Percentiles rank a stretch among this genome's conserved stretches.
phyloP scores from a whole-genome alignment of 2,329 filamentous ascomycete genomes.

The Xylaria sp. region DNA sequence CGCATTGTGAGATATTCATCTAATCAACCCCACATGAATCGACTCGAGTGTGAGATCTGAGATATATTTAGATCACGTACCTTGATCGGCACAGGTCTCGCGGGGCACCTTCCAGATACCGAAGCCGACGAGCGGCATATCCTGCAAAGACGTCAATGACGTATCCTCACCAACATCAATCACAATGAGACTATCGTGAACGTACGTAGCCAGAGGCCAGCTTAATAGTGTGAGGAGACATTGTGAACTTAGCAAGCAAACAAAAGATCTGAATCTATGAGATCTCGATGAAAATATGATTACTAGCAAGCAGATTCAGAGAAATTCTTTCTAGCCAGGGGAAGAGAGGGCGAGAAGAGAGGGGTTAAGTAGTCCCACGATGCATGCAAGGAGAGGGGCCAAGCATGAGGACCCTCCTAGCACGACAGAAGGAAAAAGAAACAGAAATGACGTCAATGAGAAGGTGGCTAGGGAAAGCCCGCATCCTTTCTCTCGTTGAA shows the following conservation, averaged over 20 bases:
- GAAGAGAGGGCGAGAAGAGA: too few relatives aligned
- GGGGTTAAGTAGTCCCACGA: too few relatives aligned
- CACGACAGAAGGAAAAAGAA: background rate
- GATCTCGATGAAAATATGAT: too few relatives aligned
- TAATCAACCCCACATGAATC: constrained; percentile 22
- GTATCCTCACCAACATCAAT: too few relatives aligned
- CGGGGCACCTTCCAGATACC: constrained; percentile 39
- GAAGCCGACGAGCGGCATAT: constrained; percentile 38
- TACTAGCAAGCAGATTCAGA: too few relatives aligned
- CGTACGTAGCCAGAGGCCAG: constrained; percentile 36
- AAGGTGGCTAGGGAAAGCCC: too few relatives aligned
- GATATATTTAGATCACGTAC: constrained; percentile 41
- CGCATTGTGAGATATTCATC: constrained; percentile 34
- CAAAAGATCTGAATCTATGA: background rate
- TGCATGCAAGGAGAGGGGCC: background rate
- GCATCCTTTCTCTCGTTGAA: too few relatives aligned
- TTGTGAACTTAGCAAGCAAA: constrained; percentile 7
- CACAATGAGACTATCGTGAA: background rate
- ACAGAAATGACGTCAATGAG: too few relatives aligned
- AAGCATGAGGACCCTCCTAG: background rate
- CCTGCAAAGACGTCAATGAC: constrained; percentile 23
- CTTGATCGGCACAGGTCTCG: constrained; percentile 33
- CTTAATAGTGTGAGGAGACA: constrained; percentile 28
- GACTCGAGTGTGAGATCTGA: constrained; percentile 34
- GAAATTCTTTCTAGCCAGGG: too few relatives aligned